Conservation (phyloP, 2,329 filamentous ascomycete species). For the Botrytis byssoidea region DNA sequence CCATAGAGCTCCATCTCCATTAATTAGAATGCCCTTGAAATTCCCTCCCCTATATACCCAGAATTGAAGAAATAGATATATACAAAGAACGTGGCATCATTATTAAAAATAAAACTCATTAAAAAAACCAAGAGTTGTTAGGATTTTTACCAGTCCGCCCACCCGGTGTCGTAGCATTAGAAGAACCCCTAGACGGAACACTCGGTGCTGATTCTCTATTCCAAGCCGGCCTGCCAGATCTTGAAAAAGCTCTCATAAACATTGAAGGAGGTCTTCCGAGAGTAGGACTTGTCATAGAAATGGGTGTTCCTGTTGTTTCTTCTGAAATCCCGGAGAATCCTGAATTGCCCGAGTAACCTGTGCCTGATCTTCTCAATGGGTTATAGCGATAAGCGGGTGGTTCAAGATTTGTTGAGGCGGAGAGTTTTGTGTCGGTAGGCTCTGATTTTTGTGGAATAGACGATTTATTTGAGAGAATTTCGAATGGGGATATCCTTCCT, state of each 20-base stretch:
- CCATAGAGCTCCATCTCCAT: neutral
- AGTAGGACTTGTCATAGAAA: constrained; percentile 1
- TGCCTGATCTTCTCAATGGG: neutral
- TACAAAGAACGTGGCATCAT: neutral
- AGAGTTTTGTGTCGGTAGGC: neutral
- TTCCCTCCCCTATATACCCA: neutral
- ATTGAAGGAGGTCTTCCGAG: neutral
- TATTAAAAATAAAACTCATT: neutral
- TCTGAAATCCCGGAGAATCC: neutral
- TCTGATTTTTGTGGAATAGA: neutral
- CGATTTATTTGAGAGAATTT: neutral
- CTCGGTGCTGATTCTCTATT: neutral
- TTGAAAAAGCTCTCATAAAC: neutral
- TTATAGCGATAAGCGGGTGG: neutral
- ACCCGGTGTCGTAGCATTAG: neutral
- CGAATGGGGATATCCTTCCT: constrained; percentile 2
- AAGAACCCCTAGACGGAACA: neutral
- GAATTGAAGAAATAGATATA: neutral
- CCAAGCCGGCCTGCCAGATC: neutral
- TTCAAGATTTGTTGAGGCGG: neutral
- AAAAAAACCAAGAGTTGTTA: neutral
- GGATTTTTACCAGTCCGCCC: neutral
- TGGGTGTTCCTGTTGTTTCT: neutral
- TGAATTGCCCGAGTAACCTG: neutral
- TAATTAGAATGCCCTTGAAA: neutral